Base-by-base conservation (phyloP, 352 stramenopile species). In the Pythium myriotylum region DNA sequence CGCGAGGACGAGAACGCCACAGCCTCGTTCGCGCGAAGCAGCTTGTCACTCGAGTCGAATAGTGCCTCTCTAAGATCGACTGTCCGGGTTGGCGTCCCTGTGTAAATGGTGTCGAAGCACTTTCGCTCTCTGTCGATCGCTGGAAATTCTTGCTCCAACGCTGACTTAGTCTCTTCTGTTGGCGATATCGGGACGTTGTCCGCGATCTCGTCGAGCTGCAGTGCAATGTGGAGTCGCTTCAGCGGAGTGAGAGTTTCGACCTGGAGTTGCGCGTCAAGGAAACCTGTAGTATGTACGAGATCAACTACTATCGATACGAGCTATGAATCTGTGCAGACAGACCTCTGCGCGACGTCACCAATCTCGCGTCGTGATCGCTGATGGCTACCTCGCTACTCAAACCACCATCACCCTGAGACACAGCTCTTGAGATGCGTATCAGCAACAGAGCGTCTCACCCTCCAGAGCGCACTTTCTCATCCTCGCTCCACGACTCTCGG, bases 31-130 rank as follows among this genome's bases (percentile, higher is more conserved):
- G 23, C 46, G 2, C 19, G 39, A 2, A 45, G 29, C 5, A 24
- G 9, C 4, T 41, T 4, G 8, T 65, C 59, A 22, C 19, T 33
- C 0, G n/a, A 45, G 17, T 88, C 81, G 14, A 83, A 54, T 24
- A 87, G 32, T 23, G 33, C 56, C 0, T 72, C 59, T 1, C 45
- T 49, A 19, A 72, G 54, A 55, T 88, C 76, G 4, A 54, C 49
- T 1, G 77, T 57, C 4, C 65, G 54, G 13, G 26, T 39, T 6
- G 71, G 56, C 33, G 62, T 47, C 16, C 73, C 35, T 2, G 54
- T 59, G 47, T 86, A 90, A 4, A 63, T 45, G 2, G 86, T 49
- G 40, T 91, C 81, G 22, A 73, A 86, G 56, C 76, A 88, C 22
- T 29, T 46, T 17, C 59, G 37, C 22, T 87, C 68, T 9, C 29